phyloP scores from a whole-genome alignment of 306 rosid species.

The Myrica gale region DNA sequence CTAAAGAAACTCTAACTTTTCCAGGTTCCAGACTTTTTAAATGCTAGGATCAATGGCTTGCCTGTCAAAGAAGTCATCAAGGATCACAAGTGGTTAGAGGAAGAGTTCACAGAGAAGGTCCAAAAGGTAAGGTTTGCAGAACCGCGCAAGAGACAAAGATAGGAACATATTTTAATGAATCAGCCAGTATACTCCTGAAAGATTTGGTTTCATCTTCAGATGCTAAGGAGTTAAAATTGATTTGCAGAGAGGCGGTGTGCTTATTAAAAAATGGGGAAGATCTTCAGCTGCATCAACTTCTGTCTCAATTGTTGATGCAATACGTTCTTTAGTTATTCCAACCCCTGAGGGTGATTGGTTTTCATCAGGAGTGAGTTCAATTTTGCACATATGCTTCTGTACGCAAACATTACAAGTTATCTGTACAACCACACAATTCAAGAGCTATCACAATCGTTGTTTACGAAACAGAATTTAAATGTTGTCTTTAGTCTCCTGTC shows the following conservation, averaged over 20 bases:
- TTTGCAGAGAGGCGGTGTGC: constrained; percentile 87
- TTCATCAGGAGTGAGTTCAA: constrained; percentile 79
- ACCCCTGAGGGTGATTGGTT: constrained; percentile 98
- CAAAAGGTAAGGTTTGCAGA: constrained; percentile 61
- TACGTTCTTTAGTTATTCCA: constrained; percentile 74
- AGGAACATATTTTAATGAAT: background rate
- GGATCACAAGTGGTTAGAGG: constrained; percentile 90
- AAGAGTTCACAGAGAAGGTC: constrained; percentile 80
- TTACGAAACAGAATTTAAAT: background rate
- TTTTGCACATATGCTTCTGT: background rate
- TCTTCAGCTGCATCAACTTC: constrained; percentile 98
- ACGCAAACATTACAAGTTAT: background rate
- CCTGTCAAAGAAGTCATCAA: constrained; percentile 85
- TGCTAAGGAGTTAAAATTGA: constrained; percentile 25
- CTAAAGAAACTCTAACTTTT: constrained; percentile 21
- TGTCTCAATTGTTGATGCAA: constrained; percentile 84
- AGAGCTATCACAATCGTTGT: background rate
- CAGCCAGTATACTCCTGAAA: no score
- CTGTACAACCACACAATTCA: background rate
- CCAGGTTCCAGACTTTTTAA: constrained; percentile 95
- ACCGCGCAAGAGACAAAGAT: background rate
- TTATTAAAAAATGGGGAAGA: constrained; percentile 96
- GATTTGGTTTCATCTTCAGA: background rate
- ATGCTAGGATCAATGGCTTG: constrained; percentile 78
- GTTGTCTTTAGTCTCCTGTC: constrained; percentile 24